Percentiles rank a stretch among this genome's conserved stretches.
Evolutionary conservation across 179 eudicot genomes (phyloP).

Genomic region (Spinacia oleracea): DNA sequence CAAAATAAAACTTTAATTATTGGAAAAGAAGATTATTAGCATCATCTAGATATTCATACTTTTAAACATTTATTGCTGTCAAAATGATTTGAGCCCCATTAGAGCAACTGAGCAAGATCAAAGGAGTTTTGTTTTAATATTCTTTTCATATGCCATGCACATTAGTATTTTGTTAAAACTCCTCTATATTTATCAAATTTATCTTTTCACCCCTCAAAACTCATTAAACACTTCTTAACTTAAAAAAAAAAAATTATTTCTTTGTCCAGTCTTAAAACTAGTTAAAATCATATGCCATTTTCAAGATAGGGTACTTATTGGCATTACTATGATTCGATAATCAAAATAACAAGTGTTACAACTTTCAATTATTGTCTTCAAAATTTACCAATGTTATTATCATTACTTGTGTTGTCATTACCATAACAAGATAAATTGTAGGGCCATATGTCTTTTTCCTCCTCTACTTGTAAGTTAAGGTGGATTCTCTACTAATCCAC

Average conservation of each 20-base stretch:
- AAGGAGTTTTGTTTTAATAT: no score
- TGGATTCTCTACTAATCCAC: neutral
- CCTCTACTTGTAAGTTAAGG: neutral
- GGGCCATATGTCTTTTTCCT: slow-evolving; percentile 7
- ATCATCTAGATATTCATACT: neutral
- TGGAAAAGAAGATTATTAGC: neutral
- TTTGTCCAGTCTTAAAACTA: no score
- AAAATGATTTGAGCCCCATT: neutral
- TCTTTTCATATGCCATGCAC: no score
- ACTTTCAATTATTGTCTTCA: slow-evolving; percentile 7
- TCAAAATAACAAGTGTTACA: neutral
- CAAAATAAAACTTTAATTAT: neutral
- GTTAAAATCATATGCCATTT: no score
- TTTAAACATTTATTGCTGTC: neutral
- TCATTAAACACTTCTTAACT: no score
- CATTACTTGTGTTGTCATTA: slow-evolving; percentile 14
- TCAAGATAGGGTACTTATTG: neutral
- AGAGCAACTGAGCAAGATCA: no score
- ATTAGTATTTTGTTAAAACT: no score
- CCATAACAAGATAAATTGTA: slow-evolving; percentile 11
- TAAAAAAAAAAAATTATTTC: no score
- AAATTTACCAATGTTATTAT: slow-evolving; percentile 25
- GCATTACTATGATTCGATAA: neutral
- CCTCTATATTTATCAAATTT: no score
- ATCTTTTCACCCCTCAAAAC: no score